These are phyloP conservation scores for Cryptosporidium viatorum DNA, from an alignment of 169 alveolate species.

Conservation along the genomic window DNA sequence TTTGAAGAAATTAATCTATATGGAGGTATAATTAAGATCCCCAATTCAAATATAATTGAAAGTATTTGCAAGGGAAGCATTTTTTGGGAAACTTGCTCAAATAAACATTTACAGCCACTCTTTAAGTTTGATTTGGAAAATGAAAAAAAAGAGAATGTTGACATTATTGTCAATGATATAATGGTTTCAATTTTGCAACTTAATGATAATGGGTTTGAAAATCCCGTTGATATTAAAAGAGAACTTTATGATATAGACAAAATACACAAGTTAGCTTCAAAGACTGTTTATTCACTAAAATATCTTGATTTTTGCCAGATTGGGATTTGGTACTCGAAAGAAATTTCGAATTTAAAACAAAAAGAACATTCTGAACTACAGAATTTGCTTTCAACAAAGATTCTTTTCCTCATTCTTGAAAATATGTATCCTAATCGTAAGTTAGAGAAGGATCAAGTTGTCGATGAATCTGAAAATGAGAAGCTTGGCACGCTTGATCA, in stretches of 20 bases:
- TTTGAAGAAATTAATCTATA: slow-evolving; percentile 11
- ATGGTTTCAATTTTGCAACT: slow-evolving; percentile 55
- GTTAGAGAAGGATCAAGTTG: not conserved
- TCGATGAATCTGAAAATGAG: slow-evolving; percentile 1
- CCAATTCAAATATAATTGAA: slow-evolving; percentile 16
- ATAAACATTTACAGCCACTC: not conserved
- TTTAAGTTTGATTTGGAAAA: slow-evolving; percentile 44
- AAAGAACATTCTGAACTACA: slow-evolving; percentile 17
- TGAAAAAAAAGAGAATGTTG: slow-evolving; percentile 15
- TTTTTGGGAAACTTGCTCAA: slow-evolving; percentile 75
- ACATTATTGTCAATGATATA: slow-evolving; percentile 50
- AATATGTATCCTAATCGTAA: slow-evolving; percentile 56
- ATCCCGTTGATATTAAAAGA: not conserved
- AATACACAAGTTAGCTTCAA: slow-evolving; percentile 29
- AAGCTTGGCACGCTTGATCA: slow-evolving; percentile 34
- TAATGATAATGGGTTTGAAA: not conserved
- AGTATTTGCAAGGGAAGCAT: slow-evolving; percentile 61
- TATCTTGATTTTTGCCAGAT: slow-evolving; percentile 56
- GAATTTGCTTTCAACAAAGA: slow-evolving; percentile 31
- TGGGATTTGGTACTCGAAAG: slow-evolving; percentile 34
- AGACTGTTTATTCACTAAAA: slow-evolving; percentile 18
- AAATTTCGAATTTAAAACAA: not conserved
- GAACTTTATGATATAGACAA: not conserved
- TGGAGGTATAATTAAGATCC: slow-evolving; percentile 8
- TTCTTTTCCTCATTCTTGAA: slow-evolving; percentile 37